Conservation (phyloP, 768 basidiomycete genomes). For the Lactarius evosmus region DNA sequence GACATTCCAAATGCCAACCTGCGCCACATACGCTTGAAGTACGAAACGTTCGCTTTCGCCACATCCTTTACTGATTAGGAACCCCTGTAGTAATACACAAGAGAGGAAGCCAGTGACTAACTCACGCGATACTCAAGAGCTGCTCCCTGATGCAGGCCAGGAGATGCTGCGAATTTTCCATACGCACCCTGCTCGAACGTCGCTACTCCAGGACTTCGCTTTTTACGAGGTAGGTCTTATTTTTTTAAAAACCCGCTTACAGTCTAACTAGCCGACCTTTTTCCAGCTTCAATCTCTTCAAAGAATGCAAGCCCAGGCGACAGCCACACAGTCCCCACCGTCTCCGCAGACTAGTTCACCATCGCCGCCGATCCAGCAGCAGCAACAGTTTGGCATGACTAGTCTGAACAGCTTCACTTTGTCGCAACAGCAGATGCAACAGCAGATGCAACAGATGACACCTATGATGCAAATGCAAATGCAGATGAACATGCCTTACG, state of each 20-base stretch:
- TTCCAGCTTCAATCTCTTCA: slow-evolving; percentile 53
- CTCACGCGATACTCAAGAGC: slow-evolving; percentile 95
- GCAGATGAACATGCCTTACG: slow-evolving; percentile 51
- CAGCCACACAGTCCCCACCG: slow-evolving; percentile 34
- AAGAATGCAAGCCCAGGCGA: slow-evolving; percentile 59
- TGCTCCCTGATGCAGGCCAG: slow-evolving; percentile 92
- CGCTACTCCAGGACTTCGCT: slow-evolving; percentile 88
- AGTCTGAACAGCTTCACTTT: slow-evolving; percentile 57
- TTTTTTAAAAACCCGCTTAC: neutral
- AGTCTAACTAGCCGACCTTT: slow-evolving; percentile 18
- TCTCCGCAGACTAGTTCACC: slow-evolving; percentile 35
- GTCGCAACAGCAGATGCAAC: slow-evolving; percentile 42
- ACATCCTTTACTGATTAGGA: slow-evolving; percentile 7
- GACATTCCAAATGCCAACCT: slow-evolving; percentile 90
- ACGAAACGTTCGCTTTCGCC: slow-evolving; percentile 28
- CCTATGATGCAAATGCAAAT: slow-evolving; percentile 66
- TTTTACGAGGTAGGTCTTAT: slow-evolving; percentile 71
- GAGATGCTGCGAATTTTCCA: slow-evolving; percentile 97
- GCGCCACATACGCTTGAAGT: slow-evolving; percentile 88
- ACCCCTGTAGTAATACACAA: slow-evolving; percentile 78
- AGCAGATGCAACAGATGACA: slow-evolving; percentile 53
- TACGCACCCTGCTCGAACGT: slow-evolving; percentile 89
- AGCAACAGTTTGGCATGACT: slow-evolving; percentile 47
- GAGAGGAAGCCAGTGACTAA: slow-evolving; percentile 99
- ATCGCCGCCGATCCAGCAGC: slow-evolving; percentile 41